Evolutionary conservation across 805 yeast species (phyloP), one percentile per base, ranked within the genome.

Genomic region (Jamesozyma piceae): DNA sequence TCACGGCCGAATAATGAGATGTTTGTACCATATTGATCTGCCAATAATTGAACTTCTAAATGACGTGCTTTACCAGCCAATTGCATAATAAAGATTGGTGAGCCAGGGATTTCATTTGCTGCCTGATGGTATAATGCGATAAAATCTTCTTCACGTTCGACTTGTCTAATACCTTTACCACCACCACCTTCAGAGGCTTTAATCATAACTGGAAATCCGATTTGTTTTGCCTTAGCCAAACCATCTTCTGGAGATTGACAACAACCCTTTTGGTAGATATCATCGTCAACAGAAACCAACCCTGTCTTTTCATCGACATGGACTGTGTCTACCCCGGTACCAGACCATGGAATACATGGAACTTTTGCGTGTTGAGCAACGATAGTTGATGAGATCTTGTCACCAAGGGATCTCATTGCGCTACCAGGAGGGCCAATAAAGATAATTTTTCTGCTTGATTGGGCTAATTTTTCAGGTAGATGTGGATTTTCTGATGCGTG

Each of bases 151-250:
- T 83, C 95, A 49, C 72, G 63, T 44, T 85, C 95, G 50, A 88
- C 97, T 68, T 88, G 88, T 72, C 99, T 82, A 65, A 92, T 92
- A 77, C 99, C 99, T 70, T 92, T 92, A 73, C 99, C 99, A 71
- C 99, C 99, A 68, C 99, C 99, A 73, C 99, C 99, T 78, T 92
- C 99, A 45, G 97, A 88, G 39, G 98, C 98, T 68, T 92, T 92
- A 62, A 92, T 80, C 99, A 92, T 92, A 42, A 92, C 95, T 27
- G 99, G 99, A 72, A 92, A 88, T 1, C 98, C 98, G 57, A 92
- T 89, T 57, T 74, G 64, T 55, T 73, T 77, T 46, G 98, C 98
- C 63, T 83, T 85, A 35, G 53, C 73, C 43, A 92, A 73, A 49
- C 97, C 99, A 57, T 90, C 95, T 57, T 82, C 92, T 38, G 97